A percentile compares a stretch with the other conserved stretches of the same genome.
Evolutionary conservation across 2,329 filamentous ascomycete species (phyloP).

Genomic region (Hypoxylon sp.): DNA sequence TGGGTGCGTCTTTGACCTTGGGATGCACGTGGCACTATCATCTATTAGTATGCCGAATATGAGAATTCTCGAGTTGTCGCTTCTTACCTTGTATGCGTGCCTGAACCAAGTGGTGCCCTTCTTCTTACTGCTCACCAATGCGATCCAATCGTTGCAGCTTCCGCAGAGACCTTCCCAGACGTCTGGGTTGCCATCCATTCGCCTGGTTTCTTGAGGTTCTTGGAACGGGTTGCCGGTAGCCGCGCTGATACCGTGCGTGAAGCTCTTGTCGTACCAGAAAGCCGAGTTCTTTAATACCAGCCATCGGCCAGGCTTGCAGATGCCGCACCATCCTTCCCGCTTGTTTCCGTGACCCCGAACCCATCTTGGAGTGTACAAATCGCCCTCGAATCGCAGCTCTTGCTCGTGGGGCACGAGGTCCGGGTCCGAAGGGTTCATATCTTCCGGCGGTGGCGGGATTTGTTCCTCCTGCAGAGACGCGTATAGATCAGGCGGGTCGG

Average conservation of each 20-base stretch:
- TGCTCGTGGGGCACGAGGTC: conserved; percentile 81
- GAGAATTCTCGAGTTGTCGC: not conserved
- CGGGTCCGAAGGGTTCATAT: conserved; percentile 81
- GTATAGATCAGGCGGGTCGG: conserved; percentile 79
- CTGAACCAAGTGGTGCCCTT: conserved; percentile 93
- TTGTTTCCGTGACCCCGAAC: conserved; percentile 87
- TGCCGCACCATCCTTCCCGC: conserved; percentile 88
- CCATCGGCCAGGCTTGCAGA: conserved; percentile 87
- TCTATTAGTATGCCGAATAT: conserved; percentile 28
- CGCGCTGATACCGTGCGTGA: conserved; percentile 85
- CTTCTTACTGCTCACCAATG: conserved; percentile 84
- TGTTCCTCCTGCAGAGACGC: conserved; percentile 78
- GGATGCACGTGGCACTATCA: conserved; percentile 73
- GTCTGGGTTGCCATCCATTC: conserved; percentile 82
- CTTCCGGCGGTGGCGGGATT: conserved; percentile 75
- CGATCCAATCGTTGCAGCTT: conserved; percentile 82
- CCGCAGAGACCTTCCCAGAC: conserved; percentile 83
- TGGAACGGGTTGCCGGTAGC: conserved; percentile 81
- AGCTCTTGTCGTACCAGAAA: conserved; percentile 93
- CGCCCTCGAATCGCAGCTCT: conserved; percentile 78
- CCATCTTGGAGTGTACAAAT: conserved; percentile 85
- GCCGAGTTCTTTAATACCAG: conserved; percentile 88
- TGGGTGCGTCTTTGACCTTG: conserved; percentile 75
- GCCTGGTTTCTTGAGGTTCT: conserved; percentile 75
- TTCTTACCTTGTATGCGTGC: conserved; percentile 80